A percentile compares a stretch with the other conserved stretches of the same genome.
Evolutionary conservation across 768 basidiomycete genomes (phyloP).

Genomic region (Tylopilus vinaceipallidus): DNA sequence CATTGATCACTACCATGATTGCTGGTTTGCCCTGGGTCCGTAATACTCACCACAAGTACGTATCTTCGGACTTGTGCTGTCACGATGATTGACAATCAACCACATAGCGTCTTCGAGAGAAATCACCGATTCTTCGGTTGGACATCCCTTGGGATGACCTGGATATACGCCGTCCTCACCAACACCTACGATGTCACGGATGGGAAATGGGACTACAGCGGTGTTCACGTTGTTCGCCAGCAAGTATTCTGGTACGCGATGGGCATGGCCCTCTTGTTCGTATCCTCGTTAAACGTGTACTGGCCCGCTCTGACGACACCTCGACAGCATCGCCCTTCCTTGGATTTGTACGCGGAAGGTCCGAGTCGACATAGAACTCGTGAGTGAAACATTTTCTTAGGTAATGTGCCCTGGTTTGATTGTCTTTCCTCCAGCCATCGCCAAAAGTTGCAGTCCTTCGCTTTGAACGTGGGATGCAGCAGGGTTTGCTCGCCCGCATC

Average conservation of each 20-base stretch:
- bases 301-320: background rate
- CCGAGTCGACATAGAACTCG: constrained; percentile 70
- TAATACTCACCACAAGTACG: constrained; percentile 79
- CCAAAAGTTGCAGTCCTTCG: constrained; percentile 77
- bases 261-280: constrained; percentile 73
- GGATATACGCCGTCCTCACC: constrained; percentile 67
- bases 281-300: constrained; percentile 6
- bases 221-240: constrained; percentile 53
- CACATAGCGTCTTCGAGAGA: constrained; percentile 67
- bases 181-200: constrained; percentile 59
- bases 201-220: constrained; percentile 55
- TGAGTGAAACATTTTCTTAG: constrained; percentile 33
- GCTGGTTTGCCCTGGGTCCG: constrained; percentile 79
- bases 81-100: background rate
- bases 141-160: constrained; percentile 54
- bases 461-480: constrained; percentile 82
- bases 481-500: constrained; percentile 72
- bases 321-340: constrained; percentile 60
- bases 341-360: constrained; percentile 78
- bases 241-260: constrained; percentile 79
- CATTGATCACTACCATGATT: constrained; percentile 55
- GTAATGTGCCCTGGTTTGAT: background rate
- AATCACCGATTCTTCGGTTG: constrained; percentile 81
- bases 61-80: constrained; percentile 2
- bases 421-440: constrained; percentile 52